Evolutionary conservation across 2,329 filamentous ascomycete species (phyloP), one percentile per base, ranked within the genome.

Genomic region (Alternaria atra): DNA sequence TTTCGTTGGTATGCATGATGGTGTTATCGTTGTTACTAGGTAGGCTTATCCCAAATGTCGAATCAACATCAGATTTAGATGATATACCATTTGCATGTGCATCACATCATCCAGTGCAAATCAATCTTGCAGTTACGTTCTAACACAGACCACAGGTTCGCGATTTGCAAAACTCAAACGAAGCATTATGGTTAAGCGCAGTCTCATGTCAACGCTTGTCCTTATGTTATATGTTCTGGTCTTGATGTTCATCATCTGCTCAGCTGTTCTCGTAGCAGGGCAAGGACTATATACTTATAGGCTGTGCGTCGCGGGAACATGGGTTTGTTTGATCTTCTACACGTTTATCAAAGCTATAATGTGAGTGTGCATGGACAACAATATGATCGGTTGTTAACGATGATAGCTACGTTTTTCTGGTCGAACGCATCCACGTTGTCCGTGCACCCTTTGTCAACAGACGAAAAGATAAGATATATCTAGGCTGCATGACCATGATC

Each of bases 371-470:
- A 32, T 30, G 6, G 27, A 34, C 3, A 10, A 29, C 5, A n/a
- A 4, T n/a, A 23, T n/a, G 15, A 25, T 4, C 0, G 15, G 23
- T 43, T 15, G 2, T 23, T 15, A 30, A 27, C 17, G n/a, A 25
- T 52, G 27, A 43, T 20, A 70, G 72, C 27, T 80, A 80, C 46
- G 58, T 77, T 12, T 80, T 79, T 61, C 68, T 81, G 6, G 71
- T 80, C 29, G 80, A 81, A 59, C 74, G 80, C 15, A 72, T 76
- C 29, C 78, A 80, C 48, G 69, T 76, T 7, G 71, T 80, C 23
- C 71, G 77, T 13, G 64, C 71, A 15, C 69, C 75, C 6, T 72
- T 74, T 47, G 62, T 70, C 10, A 57, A 64, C 10, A 72, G 79
- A 13, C 63, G 63, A 32, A 64, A 73, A 6, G 77, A 80, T 52